phyloP scores from a whole-genome alignment of 2,329 filamentous ascomycete genomes.

The Alternaria ethzedia region DNA sequence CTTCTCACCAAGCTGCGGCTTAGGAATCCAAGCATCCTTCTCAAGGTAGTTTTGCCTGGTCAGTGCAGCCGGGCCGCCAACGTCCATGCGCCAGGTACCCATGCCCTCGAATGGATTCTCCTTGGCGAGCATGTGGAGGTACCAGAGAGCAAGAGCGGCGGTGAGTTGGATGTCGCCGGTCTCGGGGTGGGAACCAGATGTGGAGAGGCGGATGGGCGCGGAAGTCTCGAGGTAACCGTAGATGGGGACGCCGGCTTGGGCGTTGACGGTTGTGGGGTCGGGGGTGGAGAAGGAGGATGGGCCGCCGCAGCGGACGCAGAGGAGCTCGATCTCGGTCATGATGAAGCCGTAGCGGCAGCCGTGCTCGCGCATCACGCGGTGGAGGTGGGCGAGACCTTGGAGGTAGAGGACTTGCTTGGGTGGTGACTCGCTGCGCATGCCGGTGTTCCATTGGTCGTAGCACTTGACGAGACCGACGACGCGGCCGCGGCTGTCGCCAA shows the following conservation, averaged over 20 bases:
- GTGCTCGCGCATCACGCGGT: conserved; percentile 92
- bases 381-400: conserved; percentile 81
- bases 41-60: conserved; percentile 72
- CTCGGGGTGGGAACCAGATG: conserved; percentile 41
- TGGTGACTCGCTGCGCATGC: conserved; percentile 85
- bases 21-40: conserved; percentile 79
- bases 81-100: conserved; percentile 70
- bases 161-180: conserved; percentile 63
- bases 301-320: conserved; percentile 81
- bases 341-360: conserved; percentile 94
- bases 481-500: conserved; percentile 60
- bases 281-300: conserved; percentile 38
- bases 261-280: conserved; percentile 48
- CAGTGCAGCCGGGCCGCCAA: conserved; percentile 75
- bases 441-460: conserved; percentile 94
- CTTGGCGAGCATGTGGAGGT: conserved; percentile 73
- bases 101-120: conserved; percentile 67
- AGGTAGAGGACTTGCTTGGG: conserved; percentile 89
- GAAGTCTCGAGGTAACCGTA: conserved; percentile 88
- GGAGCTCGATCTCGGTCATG: conserved; percentile 92
- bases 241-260: conserved; percentile 67
- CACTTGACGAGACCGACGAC: conserved; percentile 87
- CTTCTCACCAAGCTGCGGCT: conserved; percentile 75
- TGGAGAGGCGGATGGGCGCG: conserved; percentile 61
- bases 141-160: conserved; percentile 77